These are phyloP conservation scores for Ustilago cynodontis DNA, from an alignment of 1,284 basidiomycete species.

Conservation along the genomic window DNA sequence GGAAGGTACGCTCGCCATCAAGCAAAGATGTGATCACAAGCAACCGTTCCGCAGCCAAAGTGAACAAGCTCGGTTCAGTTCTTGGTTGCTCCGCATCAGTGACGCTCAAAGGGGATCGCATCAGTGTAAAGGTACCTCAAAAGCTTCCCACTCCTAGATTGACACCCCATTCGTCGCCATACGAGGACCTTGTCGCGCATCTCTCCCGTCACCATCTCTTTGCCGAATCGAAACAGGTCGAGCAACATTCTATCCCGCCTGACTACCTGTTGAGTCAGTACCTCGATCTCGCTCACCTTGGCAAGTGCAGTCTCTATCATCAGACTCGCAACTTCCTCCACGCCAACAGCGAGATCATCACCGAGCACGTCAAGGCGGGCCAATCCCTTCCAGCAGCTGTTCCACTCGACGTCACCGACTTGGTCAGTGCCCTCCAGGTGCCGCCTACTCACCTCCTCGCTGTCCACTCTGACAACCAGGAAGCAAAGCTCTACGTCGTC, in stretches of 20 bases:
- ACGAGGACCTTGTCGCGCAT: constrained; percentile 42
- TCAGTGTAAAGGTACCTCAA: constrained; percentile 43
- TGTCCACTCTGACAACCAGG: constrained; percentile 31
- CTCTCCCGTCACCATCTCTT: constrained; percentile 43
- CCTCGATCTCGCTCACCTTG: constrained; percentile 31
- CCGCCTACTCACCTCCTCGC: constrained; percentile 47
- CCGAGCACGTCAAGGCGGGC: constrained; percentile 11
- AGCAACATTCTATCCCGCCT: constrained; percentile 21
- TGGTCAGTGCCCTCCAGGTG: constrained; percentile 7
- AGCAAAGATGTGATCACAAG: constrained; percentile 7
- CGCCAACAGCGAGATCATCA: constrained; percentile 19
- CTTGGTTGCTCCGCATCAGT: constrained; percentile 16
- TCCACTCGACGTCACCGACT: constrained; percentile 28
- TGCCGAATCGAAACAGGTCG: constrained; percentile 27
- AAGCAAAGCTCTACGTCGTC: constrained; percentile 34
- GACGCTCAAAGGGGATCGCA: constrained; percentile 28
- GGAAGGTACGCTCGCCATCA: constrained; percentile 28
- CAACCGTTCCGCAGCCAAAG: constrained; percentile 7
- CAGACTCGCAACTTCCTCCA: constrained; percentile 39
- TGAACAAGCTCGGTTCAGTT: constrained; percentile 5
- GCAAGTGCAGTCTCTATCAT: constrained; percentile 40
- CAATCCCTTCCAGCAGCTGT: constrained; percentile 21
- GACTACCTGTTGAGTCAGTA: constrained; percentile 40
- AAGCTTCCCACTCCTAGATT: constrained; percentile 37
- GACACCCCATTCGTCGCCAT: constrained; percentile 37